A percentile compares a stretch with the other conserved stretches of the same genome.
Conservation (phyloP, 2,329 filamentous ascomycete species). For the Hyphodiscus sp. region DNA sequence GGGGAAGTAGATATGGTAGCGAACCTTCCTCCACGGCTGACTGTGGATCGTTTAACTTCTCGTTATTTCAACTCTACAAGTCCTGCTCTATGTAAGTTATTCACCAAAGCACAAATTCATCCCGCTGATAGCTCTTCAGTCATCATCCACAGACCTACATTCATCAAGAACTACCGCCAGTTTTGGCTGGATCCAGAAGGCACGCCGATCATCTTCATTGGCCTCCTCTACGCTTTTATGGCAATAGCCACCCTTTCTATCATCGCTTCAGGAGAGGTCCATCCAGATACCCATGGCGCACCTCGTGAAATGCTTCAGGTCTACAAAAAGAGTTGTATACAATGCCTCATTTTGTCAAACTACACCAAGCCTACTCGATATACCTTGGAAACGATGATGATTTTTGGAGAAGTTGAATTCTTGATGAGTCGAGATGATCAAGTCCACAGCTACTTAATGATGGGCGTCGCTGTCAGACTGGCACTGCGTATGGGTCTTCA, state of each 20-base stretch:
- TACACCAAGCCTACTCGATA: conserved; percentile 43
- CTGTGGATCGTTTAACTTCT: conserved; percentile 26
- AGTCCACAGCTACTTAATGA: conserved; percentile 48
- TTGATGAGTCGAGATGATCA: conserved; percentile 43
- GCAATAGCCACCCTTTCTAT: conserved; percentile 31
- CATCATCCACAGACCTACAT: conserved; percentile 46
- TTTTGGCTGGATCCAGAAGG: conserved; percentile 41
- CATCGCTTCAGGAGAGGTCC: conserved; percentile 34
- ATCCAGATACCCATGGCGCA: conserved; percentile 39
- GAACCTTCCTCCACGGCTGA: background rate
- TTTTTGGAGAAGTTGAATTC: conserved; percentile 50
- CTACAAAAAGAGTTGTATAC: conserved; percentile 44
- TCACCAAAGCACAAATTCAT: background rate
- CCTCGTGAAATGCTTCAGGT: conserved; percentile 40
- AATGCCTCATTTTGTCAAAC: conserved; percentile 44
- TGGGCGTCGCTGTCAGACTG: conserved; percentile 43
- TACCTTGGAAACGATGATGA: conserved; percentile 44
- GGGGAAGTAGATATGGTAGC: no score
- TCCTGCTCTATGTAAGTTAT: background rate
- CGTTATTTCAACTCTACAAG: conserved; percentile 32
- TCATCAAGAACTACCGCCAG: conserved; percentile 41
- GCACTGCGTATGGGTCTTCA: conserved; percentile 55
- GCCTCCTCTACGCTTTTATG: conserved; percentile 36
- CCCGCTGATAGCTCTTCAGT: conserved; percentile 30
- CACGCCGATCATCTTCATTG: conserved; percentile 41